A percentile compares a stretch with the other conserved stretches of the same genome.
Evolutionary conservation across 371 early-diverging fungal genomes (phyloP).

Genomic region (Rhizopus sp.): DNA sequence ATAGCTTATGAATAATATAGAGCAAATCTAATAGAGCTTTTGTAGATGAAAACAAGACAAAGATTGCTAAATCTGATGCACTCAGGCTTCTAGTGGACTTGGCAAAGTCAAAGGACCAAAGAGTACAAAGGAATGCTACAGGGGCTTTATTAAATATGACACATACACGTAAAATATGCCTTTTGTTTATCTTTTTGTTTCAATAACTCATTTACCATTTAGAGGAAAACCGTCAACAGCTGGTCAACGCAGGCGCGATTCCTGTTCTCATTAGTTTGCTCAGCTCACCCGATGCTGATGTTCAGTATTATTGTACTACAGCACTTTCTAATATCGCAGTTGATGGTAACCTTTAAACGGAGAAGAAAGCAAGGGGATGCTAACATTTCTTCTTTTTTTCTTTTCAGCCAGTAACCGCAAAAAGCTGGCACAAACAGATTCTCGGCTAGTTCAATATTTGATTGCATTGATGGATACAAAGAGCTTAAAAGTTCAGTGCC

Average conservation of each 20-base stretch:
- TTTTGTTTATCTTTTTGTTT: conserved; percentile 1
- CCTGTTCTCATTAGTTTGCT: conserved; percentile 82
- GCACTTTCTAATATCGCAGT: conserved; percentile 93
- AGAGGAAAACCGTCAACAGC: conserved; percentile 83
- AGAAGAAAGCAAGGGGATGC: background rate
- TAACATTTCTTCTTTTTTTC: background rate
- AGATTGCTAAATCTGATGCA: conserved; percentile 86
- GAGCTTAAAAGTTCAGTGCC: conserved; percentile 85
- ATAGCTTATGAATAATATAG: background rate
- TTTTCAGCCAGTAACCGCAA: conserved; percentile 63
- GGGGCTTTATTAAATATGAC: conserved; percentile 96
- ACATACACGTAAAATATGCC: conserved; percentile 62
- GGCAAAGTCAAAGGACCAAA: conserved; percentile 82
- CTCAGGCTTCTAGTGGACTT: conserved; percentile 75
- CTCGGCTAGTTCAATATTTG: conserved; percentile 74
- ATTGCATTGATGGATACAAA: conserved; percentile 81
- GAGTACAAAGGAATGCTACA: conserved; percentile 91
- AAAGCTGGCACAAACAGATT: conserved; percentile 76
- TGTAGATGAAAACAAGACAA: conserved; percentile 85
- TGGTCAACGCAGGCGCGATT: conserved; percentile 87
- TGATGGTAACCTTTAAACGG: conserved; percentile 54
- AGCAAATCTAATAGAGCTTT: background rate
- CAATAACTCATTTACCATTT: background rate
- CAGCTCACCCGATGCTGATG: conserved; percentile 81
- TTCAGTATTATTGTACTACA: conserved; percentile 90